Evolutionary conservation across 805 yeast genomes (phyloP).

Genomic region (Candida railenensis): DNA sequence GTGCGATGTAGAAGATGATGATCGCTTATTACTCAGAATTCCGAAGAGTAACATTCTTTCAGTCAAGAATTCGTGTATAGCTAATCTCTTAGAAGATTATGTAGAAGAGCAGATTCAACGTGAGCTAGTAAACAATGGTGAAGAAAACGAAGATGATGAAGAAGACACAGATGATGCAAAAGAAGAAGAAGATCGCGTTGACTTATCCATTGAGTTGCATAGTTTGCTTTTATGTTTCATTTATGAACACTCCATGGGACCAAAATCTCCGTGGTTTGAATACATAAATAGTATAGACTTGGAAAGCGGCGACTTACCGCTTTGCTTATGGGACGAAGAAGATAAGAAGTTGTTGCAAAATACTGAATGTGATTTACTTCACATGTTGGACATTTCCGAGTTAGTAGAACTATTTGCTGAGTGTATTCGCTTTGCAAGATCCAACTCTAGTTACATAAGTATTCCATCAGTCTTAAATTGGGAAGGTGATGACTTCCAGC

Average conservation of each 20-base stretch:
- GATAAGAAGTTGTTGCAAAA: conserved; percentile 51
- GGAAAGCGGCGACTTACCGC: conserved; percentile 22
- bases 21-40: conserved; percentile 49
- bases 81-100: conserved; percentile 64
- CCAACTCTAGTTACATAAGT: conserved; percentile 21
- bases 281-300: conserved; percentile 58
- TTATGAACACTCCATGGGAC: conserved; percentile 61
- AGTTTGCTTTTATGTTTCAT: conserved; percentile 68
- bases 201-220: conserved; percentile 51
- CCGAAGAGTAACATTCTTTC: conserved; percentile 63
- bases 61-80: conserved; percentile 57
- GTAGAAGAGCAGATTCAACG: conserved; percentile 32
- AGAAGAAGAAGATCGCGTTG: conserved; percentile 26
- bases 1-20: conserved; percentile 27
- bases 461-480: conserved; percentile 36
- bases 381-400: conserved; percentile 53
- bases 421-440: conserved; percentile 42
- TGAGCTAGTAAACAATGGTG: too few relatives aligned
- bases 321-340: conserved; percentile 57
- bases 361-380: conserved; percentile 61
- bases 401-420: conserved; percentile 38
- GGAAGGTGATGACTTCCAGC: conserved; percentile 4
- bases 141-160: conserved; percentile 10
- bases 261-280: conserved; percentile 76
- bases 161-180: conserved; percentile 9